phyloP scores from a whole-genome alignment of 306 rosid species.

The Ochetophila trinervis region DNA sequence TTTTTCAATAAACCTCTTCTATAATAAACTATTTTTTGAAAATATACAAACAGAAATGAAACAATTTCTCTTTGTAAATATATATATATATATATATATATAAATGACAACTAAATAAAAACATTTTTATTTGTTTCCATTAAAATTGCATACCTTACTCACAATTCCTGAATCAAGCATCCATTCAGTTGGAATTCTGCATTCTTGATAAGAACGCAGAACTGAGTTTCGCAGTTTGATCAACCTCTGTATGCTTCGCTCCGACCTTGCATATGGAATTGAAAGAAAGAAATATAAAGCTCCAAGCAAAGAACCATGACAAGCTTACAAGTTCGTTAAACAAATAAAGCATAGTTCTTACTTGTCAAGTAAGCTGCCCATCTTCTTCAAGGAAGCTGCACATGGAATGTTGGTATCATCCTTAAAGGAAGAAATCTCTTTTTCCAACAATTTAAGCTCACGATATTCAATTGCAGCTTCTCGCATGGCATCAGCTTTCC shows the following conservation, averaged over 20 bases:
- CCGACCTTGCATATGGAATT: conserved; percentile 57
- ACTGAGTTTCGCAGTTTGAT: conserved; percentile 57
- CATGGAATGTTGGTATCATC: conserved; percentile 73
- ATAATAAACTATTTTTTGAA: not conserved
- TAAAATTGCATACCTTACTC: conserved; percentile 47
- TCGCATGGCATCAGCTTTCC: conserved; percentile 87
- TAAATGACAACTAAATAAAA: no score
- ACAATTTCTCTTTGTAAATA: no score
- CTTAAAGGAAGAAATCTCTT: conserved; percentile 62
- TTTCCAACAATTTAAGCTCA: conserved; percentile 65
- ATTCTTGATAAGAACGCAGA: conserved; percentile 52
- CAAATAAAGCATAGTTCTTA: conserved; percentile 27
- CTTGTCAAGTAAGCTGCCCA: conserved; percentile 85
- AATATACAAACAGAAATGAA: not conserved
- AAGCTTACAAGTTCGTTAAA: not conserved
- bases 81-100: no score
- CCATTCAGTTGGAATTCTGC: conserved; percentile 80
- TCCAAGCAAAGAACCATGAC: conserved; percentile 3
- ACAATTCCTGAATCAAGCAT: conserved; percentile 88
- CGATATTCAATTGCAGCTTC: conserved; percentile 94
- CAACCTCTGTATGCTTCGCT: conserved; percentile 64
- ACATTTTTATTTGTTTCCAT: not conserved
- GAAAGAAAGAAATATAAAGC: conserved; percentile 22
- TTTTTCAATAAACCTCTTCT: conserved; percentile 15
- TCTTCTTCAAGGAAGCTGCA: conserved; percentile 75